Evolutionary conservation across 495 filamentous ascomycete species (phyloP).

Genomic region (Amniculicola lignicola): DNA sequence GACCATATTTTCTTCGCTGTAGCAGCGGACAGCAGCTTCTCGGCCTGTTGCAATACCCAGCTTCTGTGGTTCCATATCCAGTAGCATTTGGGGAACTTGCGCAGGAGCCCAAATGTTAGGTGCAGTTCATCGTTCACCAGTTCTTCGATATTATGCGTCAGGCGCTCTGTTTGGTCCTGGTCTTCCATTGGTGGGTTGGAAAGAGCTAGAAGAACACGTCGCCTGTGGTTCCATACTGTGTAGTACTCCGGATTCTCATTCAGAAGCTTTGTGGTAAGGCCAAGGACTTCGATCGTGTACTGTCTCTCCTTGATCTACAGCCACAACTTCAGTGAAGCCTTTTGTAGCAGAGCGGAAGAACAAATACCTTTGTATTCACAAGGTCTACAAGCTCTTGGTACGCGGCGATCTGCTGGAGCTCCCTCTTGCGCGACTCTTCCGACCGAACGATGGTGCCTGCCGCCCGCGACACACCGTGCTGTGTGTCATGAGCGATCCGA

Average conservation of each 20-base stretch:
- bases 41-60: conserved; percentile 76
- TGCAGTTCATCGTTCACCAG: conserved; percentile 61
- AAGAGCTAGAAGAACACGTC: conserved; percentile 56
- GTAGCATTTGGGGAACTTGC: conserved; percentile 92
- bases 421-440: conserved; percentile 63
- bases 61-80: conserved; percentile 98
- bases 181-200: conserved; percentile 32
- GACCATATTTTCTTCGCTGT: conserved; percentile 70
- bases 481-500: conserved; percentile 18
- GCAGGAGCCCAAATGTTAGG: conserved; percentile 79
- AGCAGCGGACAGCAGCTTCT: conserved; percentile 53
- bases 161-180: neutral
- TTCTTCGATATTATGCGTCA: conserved; percentile 26
- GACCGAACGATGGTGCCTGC: conserved; percentile 57
- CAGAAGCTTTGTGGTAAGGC: conserved; percentile 75
- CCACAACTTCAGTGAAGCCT: neutral
- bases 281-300: conserved; percentile 64
- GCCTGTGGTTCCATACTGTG: conserved; percentile 95
- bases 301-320: conserved; percentile 54
- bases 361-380: conserved; percentile 58
- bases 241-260: conserved; percentile 94
- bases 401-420: conserved; percentile 71
- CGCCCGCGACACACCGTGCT: conserved; percentile 77
- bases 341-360: neutral
- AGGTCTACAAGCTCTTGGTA: conserved; percentile 70